Evolutionary conservation across 1,284 basidiomycete genomes (phyloP).

Genomic region (Lignosus rhinocerotis): DNA sequence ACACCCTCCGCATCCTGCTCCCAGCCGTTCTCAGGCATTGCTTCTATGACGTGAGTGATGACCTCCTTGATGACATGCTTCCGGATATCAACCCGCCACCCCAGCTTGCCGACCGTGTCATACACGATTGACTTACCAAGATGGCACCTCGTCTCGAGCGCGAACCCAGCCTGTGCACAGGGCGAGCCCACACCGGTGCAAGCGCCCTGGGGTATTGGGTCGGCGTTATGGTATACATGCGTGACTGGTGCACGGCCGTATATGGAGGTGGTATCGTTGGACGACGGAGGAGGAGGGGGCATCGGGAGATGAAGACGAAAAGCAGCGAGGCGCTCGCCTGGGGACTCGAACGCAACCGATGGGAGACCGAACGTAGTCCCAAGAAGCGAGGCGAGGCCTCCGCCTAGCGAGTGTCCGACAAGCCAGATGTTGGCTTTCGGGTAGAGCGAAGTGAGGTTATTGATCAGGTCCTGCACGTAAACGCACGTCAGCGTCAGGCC

Average conservation of each 20-base stretch:
- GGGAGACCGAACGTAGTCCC: slow-evolving; percentile 95
- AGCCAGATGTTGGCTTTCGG: slow-evolving; percentile 91
- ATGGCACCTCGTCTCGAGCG: slow-evolving; percentile 61
- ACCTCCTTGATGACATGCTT: slow-evolving; percentile 79
- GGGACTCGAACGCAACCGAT: slow-evolving; percentile 90
- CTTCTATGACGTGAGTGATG: slow-evolving; percentile 70
- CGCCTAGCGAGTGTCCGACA: slow-evolving; percentile 87
- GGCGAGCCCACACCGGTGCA: slow-evolving; percentile 70
- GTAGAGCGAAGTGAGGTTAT: slow-evolving; percentile 81
- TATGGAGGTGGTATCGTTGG: slow-evolving; percentile 25
- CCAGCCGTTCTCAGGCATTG: slow-evolving; percentile 54
- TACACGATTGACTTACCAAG: slow-evolving; percentile 83
- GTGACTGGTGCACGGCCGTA: slow-evolving; percentile 46
- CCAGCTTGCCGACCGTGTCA: slow-evolving; percentile 82
- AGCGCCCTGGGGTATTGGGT: slow-evolving; percentile 78
- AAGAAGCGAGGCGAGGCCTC: slow-evolving; percentile 84
- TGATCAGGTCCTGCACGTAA: slow-evolving; percentile 62
- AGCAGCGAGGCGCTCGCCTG: slow-evolving; percentile 88
- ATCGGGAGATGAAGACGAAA: slow-evolving; percentile 82
- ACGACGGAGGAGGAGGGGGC: slow-evolving; percentile 44
- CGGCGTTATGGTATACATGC: slow-evolving; percentile 81
- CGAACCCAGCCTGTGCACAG: slow-evolving; percentile 69
- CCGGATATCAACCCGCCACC: slow-evolving; percentile 81
- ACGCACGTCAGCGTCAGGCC: neutral
- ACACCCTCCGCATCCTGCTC: slow-evolving; percentile 44